Evolutionary conservation across 1,284 basidiomycete species (phyloP), one percentile per base, ranked within the genome.

Genomic region (Irpex rosettiformis): DNA sequence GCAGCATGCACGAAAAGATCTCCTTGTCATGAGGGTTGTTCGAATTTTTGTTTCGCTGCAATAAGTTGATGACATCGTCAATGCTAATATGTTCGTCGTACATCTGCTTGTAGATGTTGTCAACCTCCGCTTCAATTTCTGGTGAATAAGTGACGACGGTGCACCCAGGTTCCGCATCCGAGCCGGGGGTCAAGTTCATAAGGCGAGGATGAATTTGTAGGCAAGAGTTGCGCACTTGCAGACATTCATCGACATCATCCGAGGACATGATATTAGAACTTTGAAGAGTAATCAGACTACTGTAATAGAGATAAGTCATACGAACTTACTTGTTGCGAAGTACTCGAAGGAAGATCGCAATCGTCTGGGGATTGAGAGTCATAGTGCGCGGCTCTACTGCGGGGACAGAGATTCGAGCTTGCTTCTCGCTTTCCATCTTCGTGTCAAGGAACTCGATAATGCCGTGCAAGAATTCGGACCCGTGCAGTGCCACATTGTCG

Each of bases 1-100:
- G 96, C 55, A 99, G 87, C 85, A 98, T 96, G 82, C 96, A 98
- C 11, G 96, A 97, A 71, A 99, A 98, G 60, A 98, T 86, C 77
- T 99, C 94, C 71, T 96, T 94, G 67, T 98, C 95, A 62, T 89
- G 88, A 42, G 86, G 72, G 66, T 91, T 93, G 27, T 83, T 81
- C 24, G 96, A 97, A 57, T 84, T 84, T 70, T 96, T 93, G 77
- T 88, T 87, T 54, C 87, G 86, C 73, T 93, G 89, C 42, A 99
- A 84, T 72, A 96, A 87, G 21, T 83, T 75, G 62, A 98, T 91
- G 63, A 99, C 93, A 63, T 96, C 93, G 72, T 98, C 96, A 68
- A 99, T 94, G 62, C 93, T 87, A 59, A 95, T 91, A 66, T 92
- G 85, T 70, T 94, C 91, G 71, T 94, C 92, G 75, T 99, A 99